These are phyloP conservation scores for Lizonia empirigonia DNA, from an alignment of 2,329 filamentous ascomycete species.

Conservation along the genomic window DNA sequence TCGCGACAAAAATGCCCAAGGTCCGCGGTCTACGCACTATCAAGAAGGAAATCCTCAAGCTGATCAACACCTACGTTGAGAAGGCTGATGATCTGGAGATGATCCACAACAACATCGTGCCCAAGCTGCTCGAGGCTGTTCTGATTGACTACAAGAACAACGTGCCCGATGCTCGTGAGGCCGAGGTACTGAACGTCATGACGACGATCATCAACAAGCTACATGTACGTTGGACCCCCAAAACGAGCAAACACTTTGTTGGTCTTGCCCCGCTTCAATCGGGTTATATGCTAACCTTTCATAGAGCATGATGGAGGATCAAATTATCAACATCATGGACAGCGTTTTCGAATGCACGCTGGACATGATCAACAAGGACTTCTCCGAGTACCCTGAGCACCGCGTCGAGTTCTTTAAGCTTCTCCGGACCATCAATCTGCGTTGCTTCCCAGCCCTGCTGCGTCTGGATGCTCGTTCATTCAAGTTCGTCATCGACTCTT, in stretches of 20 bases:
- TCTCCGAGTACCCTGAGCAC: slow-evolving; percentile 98
- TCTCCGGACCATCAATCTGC: slow-evolving; percentile 90
- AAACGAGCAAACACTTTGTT: slow-evolving; percentile 58
- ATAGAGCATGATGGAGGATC: slow-evolving; percentile 94
- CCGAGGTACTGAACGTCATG: slow-evolving; percentile 96
- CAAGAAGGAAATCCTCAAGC: slow-evolving; percentile 98
- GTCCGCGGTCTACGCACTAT: slow-evolving; percentile 94
- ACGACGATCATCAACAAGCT: slow-evolving; percentile 96
- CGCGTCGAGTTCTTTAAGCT: slow-evolving; percentile 99
- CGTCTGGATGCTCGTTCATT: slow-evolving; percentile 96
- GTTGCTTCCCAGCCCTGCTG: slow-evolving; percentile 93
- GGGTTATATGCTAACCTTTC: slow-evolving; percentile 27
- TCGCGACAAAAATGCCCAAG: slow-evolving; percentile 97
- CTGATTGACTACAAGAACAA: slow-evolving; percentile 97
- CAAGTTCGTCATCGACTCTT: slow-evolving; percentile 99
- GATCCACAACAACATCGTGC: slow-evolving; percentile 91
- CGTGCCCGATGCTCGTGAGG: slow-evolving; percentile 91
- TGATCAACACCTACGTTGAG: slow-evolving; percentile 97
- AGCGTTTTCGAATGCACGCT: slow-evolving; percentile 98
- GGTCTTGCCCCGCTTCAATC: slow-evolving; percentile 33
- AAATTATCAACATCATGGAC: slow-evolving; percentile 96
- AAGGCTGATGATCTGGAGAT: slow-evolving; percentile 96
- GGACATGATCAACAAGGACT: slow-evolving; percentile 99
- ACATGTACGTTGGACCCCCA: slow-evolving; percentile 74
- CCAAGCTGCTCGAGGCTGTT: slow-evolving; percentile 91